A percentile compares a stretch with the other conserved stretches of the same genome.
phyloP scores from a whole-genome alignment of 2,329 filamentous ascomycete species.

The Diaporthe batatas region DNA sequence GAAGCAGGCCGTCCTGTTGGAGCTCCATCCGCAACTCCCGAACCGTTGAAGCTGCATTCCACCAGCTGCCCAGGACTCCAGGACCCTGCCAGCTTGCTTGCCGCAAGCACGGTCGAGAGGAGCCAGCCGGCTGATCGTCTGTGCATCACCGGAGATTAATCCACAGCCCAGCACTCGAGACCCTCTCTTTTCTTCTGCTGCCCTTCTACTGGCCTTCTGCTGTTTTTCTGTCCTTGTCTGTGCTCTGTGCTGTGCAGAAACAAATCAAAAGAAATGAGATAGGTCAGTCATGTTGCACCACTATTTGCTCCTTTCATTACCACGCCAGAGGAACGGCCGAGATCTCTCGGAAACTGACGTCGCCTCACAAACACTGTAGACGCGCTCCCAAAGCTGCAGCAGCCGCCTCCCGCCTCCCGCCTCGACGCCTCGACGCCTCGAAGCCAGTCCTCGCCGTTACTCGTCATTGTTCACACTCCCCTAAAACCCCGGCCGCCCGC shows the following conservation, averaged over 20 bases:
- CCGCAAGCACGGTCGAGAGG: neutral
- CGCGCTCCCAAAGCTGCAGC: neutral
- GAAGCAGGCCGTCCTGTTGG: neutral
- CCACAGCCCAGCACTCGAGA: slow-evolving; percentile 7
- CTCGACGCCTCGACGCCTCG: slow-evolving; percentile 1
- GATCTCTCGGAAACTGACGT: neutral
- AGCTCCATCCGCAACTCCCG: slow-evolving; percentile 4
- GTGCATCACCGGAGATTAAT: slow-evolving; percentile 27
- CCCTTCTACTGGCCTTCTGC: slow-evolving; percentile 6
- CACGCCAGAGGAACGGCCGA: neutral
- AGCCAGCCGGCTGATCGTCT: slow-evolving; percentile 20
- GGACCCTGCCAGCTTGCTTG: too few species aligned
- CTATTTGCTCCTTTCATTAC: slow-evolving; percentile 7
- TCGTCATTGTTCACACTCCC: slow-evolving; percentile 1
- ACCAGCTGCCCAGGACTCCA: too few species aligned
- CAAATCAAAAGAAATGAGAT: slow-evolving; percentile 26
- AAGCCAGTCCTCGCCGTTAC: neutral
- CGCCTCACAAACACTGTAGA: slow-evolving; percentile 13
- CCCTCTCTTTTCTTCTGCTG: slow-evolving; percentile 25
- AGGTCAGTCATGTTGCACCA: slow-evolving; percentile 11
- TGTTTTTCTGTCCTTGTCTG: neutral
- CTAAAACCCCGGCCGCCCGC: neutral
- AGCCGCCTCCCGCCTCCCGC: too few species aligned
- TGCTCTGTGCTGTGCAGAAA: slow-evolving; percentile 14
- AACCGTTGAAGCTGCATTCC: slow-evolving; percentile 3